Evolutionary conservation across 192 early-diverging fungal genomes (phyloP).

Genomic region (Funneliformis mosseae): DNA sequence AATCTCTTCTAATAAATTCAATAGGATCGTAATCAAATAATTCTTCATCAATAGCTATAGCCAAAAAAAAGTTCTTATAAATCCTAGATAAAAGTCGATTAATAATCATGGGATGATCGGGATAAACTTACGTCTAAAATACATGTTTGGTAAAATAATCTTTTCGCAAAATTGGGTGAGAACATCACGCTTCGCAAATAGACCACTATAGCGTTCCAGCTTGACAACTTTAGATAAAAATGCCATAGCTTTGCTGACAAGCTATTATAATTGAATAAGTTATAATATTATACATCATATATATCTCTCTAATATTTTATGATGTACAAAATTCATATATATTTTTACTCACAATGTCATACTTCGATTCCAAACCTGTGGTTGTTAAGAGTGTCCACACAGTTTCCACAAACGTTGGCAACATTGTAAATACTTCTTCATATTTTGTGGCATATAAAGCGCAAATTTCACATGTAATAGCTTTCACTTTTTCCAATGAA

Average conservation of each 20-base stretch:
- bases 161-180: conserved; percentile 85
- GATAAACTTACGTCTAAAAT: conserved; percentile 60
- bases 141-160: conserved; percentile 92
- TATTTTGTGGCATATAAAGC: conserved; percentile 89
- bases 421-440: conserved; percentile 83
- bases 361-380: conserved; percentile 68
- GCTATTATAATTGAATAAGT: conserved; percentile 41
- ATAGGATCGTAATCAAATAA: conserved; percentile 97
- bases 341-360: conserved; percentile 67
- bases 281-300: neutral
- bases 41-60: conserved; percentile 80
- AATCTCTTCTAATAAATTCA: conserved; percentile 89
- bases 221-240: conserved; percentile 89
- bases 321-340: neutral
- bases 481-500: conserved; percentile 84
- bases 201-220: conserved; percentile 64
- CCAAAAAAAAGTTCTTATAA: conserved; percentile 7
- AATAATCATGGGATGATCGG: too few relatives aligned
- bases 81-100: neutral
- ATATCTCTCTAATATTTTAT: neutral
- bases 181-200: conserved; percentile 75
- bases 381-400: conserved; percentile 88
- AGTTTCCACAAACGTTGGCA: conserved; percentile 83
- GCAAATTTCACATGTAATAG: conserved; percentile 91
- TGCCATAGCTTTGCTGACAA: conserved; percentile 87